Evolutionary conservation across 116 monocot genomes (phyloP).

Genomic region (Phalaenopsis hybrid): DNA sequence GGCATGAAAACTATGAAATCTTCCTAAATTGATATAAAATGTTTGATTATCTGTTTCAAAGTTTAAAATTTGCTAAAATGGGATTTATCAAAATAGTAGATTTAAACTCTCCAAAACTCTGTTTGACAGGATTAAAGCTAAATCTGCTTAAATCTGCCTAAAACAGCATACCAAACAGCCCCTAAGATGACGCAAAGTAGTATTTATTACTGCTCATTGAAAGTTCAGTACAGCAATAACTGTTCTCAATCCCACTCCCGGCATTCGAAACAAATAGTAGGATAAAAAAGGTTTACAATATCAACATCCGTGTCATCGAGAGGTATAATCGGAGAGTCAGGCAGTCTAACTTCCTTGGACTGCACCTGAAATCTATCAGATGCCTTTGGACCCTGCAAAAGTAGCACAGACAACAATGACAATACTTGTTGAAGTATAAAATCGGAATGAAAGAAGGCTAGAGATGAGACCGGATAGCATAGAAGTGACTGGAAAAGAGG

Average conservation of each 20-base stretch:
- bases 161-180: too few relatives aligned
- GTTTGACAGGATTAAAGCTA: too few relatives aligned
- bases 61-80: too few relatives aligned
- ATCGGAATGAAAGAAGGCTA: not conserved
- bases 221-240: not conserved
- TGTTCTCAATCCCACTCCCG: not conserved
- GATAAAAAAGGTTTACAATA: constrained; percentile 44
- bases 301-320: constrained; percentile 81
- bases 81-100: too few relatives aligned
- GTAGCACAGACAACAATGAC: not conserved
- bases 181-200: not conserved
- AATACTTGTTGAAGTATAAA: not conserved
- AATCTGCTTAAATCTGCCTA: too few relatives aligned
- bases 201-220: not conserved
- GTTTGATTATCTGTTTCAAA: too few relatives aligned
- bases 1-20: too few relatives aligned
- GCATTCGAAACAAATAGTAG: not conserved
- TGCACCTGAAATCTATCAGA: constrained; percentile 78
- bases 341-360: constrained; percentile 75
- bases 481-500: constrained; percentile 52
- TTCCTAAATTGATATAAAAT: too few relatives aligned
- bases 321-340: constrained; percentile 57
- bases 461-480: constrained; percentile 40
- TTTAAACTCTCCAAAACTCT: too few relatives aligned
- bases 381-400: constrained; percentile 56